phyloP scores from a whole-genome alignment of 164 flowering plant genomes.

The Kalanchoe fedtschenkoi region DNA sequence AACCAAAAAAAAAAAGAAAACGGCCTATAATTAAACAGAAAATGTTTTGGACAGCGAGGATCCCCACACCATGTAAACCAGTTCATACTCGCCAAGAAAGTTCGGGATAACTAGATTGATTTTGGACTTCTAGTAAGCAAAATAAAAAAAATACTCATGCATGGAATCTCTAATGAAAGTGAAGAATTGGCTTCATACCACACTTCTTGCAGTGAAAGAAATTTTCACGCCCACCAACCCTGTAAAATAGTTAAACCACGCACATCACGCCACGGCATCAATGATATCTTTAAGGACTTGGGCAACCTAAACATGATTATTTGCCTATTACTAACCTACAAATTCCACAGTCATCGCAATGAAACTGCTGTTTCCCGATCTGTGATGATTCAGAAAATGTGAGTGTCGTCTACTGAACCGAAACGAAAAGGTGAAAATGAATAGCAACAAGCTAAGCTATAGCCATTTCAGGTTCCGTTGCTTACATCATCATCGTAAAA shows the following conservation, averaged over 20 bases:
- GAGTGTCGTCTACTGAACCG: neutral
- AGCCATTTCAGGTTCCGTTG: neutral
- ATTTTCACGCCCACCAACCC: constrained; percentile 76
- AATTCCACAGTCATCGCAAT: constrained; percentile 88
- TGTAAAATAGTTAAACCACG: constrained; percentile 15
- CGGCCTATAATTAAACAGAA: neutral
- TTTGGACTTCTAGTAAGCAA: too few species aligned
- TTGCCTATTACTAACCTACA: constrained; percentile 50
- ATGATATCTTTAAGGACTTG: neutral
- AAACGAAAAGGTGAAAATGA: neutral
- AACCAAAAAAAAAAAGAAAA: neutral
- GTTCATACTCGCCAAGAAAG: neutral
- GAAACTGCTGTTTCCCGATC: constrained; percentile 65
- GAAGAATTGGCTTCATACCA: neutral
- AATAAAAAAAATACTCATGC: neutral
- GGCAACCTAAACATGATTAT: neutral
- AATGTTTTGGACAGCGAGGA: neutral
- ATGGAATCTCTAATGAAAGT: neutral
- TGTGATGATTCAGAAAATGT: constrained; percentile 14
- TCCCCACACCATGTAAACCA: neutral
- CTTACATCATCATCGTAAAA: constrained; percentile 91
- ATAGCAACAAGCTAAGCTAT: neutral
- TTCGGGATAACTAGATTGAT: neutral
- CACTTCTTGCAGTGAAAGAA: constrained; percentile 6
- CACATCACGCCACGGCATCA: neutral